phyloP scores from a whole-genome alignment of 768 basidiomycete species.

The Trametopsis cervina region DNA sequence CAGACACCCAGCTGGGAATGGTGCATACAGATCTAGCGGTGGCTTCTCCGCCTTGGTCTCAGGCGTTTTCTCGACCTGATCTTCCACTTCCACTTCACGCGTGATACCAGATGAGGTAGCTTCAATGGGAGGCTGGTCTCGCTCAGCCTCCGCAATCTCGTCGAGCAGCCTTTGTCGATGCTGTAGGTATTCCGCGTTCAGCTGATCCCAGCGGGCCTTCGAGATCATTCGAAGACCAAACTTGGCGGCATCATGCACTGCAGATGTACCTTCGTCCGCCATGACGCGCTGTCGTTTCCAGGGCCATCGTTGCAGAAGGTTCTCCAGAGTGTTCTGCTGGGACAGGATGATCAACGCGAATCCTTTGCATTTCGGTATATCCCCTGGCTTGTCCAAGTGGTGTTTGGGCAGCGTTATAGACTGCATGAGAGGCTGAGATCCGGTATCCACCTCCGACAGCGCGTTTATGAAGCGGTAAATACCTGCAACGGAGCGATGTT shows the following conservation, averaged over 20 bases:
- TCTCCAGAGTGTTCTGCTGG: slow-evolving; percentile 30
- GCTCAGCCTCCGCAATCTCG: slow-evolving; percentile 26
- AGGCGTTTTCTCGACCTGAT: not conserved
- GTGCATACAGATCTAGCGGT: slow-evolving; percentile 17
- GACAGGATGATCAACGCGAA: slow-evolving; percentile 66
- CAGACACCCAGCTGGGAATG: slow-evolving; percentile 60
- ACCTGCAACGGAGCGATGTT: slow-evolving; percentile 43
- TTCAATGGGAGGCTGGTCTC: not conserved
- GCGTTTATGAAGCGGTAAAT: slow-evolving; percentile 42
- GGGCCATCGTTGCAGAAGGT: slow-evolving; percentile 48
- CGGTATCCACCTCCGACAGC: slow-evolving; percentile 14
- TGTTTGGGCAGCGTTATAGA: slow-evolving; percentile 53
- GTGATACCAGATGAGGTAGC: not conserved
- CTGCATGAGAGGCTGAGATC: slow-evolving; percentile 34
- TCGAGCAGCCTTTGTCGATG: slow-evolving; percentile 52
- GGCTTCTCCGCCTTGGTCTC: not conserved
- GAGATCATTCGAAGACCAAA: slow-evolving; percentile 54
- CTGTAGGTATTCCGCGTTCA: slow-evolving; percentile 64
- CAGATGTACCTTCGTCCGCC: not conserved
- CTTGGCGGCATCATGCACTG: not conserved
- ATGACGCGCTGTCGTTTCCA: slow-evolving; percentile 36
- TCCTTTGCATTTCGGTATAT: slow-evolving; percentile 57
- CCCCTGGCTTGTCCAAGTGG: slow-evolving; percentile 50
- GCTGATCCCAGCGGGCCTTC: slow-evolving; percentile 54
- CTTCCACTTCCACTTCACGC: not conserved